phyloP scores from a whole-genome alignment of 1,139 yeast species.

The Nematodospora anomalae region DNA sequence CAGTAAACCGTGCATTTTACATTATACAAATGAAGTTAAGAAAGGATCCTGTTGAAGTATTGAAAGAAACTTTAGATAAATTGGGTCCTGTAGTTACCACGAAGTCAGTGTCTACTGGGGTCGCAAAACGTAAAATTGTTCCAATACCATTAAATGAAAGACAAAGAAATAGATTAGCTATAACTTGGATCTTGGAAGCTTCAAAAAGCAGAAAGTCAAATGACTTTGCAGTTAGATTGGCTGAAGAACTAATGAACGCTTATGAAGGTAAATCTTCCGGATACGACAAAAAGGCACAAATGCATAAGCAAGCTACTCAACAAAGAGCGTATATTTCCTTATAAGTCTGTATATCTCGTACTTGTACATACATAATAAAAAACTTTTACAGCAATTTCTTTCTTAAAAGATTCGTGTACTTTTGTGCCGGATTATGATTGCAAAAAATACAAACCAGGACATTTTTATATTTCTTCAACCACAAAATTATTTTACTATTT shows the following conservation, averaged over 20 bases:
- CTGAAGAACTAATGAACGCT: slow-evolving; percentile 84
- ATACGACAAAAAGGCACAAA: slow-evolving; percentile 76
- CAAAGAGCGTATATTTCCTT: slow-evolving; percentile 67
- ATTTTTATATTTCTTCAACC: background rate
- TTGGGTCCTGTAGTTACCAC: slow-evolving; percentile 85
- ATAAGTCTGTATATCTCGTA: slow-evolving; percentile 6
- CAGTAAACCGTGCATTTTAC: slow-evolving; percentile 76
- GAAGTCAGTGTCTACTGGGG: slow-evolving; percentile 78
- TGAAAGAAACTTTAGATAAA: slow-evolving; percentile 73
- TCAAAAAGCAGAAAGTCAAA: slow-evolving; percentile 75
- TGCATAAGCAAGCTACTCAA: slow-evolving; percentile 83
- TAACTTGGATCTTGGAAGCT: slow-evolving; percentile 87
- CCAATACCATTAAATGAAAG: slow-evolving; percentile 83
- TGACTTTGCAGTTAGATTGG: slow-evolving; percentile 83
- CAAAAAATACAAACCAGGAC: slow-evolving; percentile 1
- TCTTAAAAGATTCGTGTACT: background rate
- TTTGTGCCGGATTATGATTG: slow-evolving; percentile 1
- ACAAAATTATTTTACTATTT: background rate
- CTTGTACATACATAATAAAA: background rate
- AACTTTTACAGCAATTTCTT: no score
- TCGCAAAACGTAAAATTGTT: slow-evolving; percentile 75
- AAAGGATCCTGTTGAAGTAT: slow-evolving; percentile 71
- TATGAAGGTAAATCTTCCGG: slow-evolving; percentile 79
- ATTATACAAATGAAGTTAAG: slow-evolving; percentile 72
- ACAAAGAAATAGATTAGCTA: slow-evolving; percentile 84